phyloP scores from a whole-genome alignment of 2,329 filamentous ascomycete species.

The Colletotrichum sp. region DNA sequence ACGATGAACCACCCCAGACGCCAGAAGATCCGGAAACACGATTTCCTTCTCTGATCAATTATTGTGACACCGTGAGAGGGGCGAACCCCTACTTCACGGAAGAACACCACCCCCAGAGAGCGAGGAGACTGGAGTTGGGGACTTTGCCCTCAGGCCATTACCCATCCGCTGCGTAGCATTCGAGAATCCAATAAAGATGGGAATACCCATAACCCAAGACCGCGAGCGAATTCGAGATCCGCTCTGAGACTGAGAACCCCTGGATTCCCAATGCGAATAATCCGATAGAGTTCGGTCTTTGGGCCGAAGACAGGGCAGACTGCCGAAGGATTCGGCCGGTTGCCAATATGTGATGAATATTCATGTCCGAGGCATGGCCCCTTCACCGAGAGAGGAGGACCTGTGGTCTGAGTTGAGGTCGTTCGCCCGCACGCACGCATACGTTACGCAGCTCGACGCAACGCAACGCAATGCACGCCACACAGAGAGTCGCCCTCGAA shows the following conservation, averaged over 20 bases:
- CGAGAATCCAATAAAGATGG: background rate
- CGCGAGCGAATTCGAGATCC: background rate
- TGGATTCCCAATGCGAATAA: background rate
- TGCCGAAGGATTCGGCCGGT: background rate
- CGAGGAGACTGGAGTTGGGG: background rate
- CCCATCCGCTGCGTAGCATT: background rate
- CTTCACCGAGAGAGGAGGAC: background rate
- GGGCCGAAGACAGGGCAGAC: background rate
- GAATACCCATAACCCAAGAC: background rate
- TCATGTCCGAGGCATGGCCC: background rate
- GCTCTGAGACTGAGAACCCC: background rate
- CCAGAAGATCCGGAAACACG: background rate
- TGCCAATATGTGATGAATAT: background rate
- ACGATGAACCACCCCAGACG: background rate
- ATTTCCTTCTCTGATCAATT: background rate
- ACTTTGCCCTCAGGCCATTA: background rate
- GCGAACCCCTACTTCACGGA: background rate
- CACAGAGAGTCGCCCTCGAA: background rate
- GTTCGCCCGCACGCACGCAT: background rate
- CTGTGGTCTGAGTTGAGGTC: background rate
- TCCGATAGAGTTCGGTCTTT: background rate
- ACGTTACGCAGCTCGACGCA: background rate
- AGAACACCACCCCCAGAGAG: background rate
- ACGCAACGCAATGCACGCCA: background rate
- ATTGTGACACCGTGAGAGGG: background rate